Percentiles rank a stretch among this genome's conserved stretches.
These are phyloP conservation scores for Phytophthora sojae DNA, from an alignment of 352 stramenopile genomes.

Conservation along the genomic window DNA sequence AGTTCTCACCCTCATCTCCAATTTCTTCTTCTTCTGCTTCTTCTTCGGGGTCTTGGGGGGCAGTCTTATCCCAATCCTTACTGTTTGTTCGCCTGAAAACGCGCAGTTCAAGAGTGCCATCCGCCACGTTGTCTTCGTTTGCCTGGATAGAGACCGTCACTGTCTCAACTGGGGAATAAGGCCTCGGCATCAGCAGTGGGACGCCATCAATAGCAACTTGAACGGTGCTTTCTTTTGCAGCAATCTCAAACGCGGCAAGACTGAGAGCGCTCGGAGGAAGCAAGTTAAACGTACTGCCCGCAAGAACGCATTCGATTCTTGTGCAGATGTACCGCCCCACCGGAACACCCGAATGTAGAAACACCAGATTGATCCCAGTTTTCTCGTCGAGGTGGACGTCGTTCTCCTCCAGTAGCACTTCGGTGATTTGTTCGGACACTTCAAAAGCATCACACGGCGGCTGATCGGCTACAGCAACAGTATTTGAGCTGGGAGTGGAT, in stretches of 20 bases:
- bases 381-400: slow-evolving; percentile 73
- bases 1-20: slow-evolving; percentile 3
- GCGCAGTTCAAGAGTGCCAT: slow-evolving; percentile 62
- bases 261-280: slow-evolving; percentile 40
- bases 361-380: slow-evolving; percentile 58
- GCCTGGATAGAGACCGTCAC: slow-evolving; percentile 54
- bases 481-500: background rate
- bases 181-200: slow-evolving; percentile 54
- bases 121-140: slow-evolving; percentile 50
- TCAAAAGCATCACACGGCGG: background rate
- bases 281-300: slow-evolving; percentile 61
- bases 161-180: slow-evolving; percentile 41
- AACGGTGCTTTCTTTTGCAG: slow-evolving; percentile 60
- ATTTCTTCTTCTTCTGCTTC: slow-evolving; percentile 2
- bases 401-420: slow-evolving; percentile 55
- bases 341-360: slow-evolving; percentile 50
- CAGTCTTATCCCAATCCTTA: slow-evolving; percentile 7
- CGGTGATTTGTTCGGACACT: slow-evolving; percentile 2
- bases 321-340: slow-evolving; percentile 64
- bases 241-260: slow-evolving; percentile 56
- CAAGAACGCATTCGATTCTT: slow-evolving; percentile 63
- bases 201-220: slow-evolving; percentile 54
- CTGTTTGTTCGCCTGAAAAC: slow-evolving; percentile 26
- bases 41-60: slow-evolving; percentile 4
- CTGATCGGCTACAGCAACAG: slow-evolving; percentile 1